Percentiles rank a stretch among this genome's conserved stretches.
Conservation (phyloP, 2,329 filamentous ascomycete genomes). For the Curvularia lunata region DNA sequence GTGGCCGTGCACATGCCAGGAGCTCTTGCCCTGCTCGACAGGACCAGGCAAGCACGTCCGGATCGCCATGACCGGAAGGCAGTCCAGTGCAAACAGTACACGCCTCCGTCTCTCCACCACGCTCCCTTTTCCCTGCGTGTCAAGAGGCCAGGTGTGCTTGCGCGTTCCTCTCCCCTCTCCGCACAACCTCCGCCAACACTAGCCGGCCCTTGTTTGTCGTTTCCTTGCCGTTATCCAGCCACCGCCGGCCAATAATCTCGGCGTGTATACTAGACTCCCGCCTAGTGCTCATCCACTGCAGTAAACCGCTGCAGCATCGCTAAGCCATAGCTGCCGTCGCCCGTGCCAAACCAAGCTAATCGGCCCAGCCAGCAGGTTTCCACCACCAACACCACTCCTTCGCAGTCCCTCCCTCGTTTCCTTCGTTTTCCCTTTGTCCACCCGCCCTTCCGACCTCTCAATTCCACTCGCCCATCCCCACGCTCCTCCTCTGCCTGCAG, state of each 20-base stretch:
- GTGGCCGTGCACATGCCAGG: constrained; percentile 8
- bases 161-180: constrained; percentile 1
- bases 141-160: constrained; percentile 8
- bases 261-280: constrained; percentile 1
- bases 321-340: constrained; percentile 18
- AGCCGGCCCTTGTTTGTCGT: constrained; percentile 5
- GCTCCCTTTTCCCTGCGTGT: constrained; percentile 6
- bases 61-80: constrained; percentile 8
- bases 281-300: constrained; percentile 9
- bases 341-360: constrained; percentile 12
- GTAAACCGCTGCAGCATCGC: constrained; percentile 14
- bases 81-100: not conserved
- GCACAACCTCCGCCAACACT: not conserved
- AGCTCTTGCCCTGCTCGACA: not conserved
- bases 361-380: constrained; percentile 18
- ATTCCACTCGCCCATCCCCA: constrained; percentile 19
- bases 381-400: constrained; percentile 4
- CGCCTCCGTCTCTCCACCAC: constrained; percentile 1
- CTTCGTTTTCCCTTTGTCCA: not conserved
- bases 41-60: constrained; percentile 4
- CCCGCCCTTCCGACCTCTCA: not conserved
- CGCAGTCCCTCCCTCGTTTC: constrained; percentile 7
- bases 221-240: constrained; percentile 6
- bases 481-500: not conserved
- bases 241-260: constrained; percentile 6